Base-by-base conservation (phyloP, 2,329 filamentous ascomycete species). In the Colletotrichum spaethianum region DNA sequence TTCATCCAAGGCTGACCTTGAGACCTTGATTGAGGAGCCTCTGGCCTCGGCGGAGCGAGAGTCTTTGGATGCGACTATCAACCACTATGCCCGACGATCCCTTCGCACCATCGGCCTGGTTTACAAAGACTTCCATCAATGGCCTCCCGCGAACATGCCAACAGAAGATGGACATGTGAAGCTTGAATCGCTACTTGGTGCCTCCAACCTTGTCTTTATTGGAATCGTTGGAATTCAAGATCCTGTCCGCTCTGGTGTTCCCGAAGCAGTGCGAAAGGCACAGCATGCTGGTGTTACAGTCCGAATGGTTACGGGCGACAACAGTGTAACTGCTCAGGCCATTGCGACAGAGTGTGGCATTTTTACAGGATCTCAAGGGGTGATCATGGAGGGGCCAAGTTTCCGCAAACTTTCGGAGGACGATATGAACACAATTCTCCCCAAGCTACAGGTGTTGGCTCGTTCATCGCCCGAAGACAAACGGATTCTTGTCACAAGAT, bases 391-490 rank as follows among this genome's bases (percentile, higher is more conserved):
- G 16, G 83, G 82, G 0, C 75, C 69, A 79, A 89, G 77, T 83
- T 93, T 92, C 85, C 72, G 91, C 82, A 81, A 89, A 86, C 80
- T 84, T 1, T 77, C 76, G 2, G 90, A 91, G 44, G 53, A 87
- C 78, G 76, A 86, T 28, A 77, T 81, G 79, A 79, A 88, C 65
- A 82, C 83, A 1, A 81, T 89, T 26, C 88, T 92, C 50, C 89
- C 89, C 4, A 88, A 90, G 57, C 85, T 93, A 2, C 91, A 91
- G 75, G 91, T 93, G 20, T 85, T 93, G 57, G 92, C 91, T 38
- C 87, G 91, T 62, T 93, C 91, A 0, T 92, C 90, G 48, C 92
- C 91, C 0, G 90, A 93, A 73, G 91, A 93, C 75, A 93, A 93
- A 80, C 84, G 89, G 16, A 87, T 88, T 50, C 85, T 93, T 38